These are phyloP conservation scores for Paracoccidioides brasiliensis DNA, from an alignment of 2,329 filamentous ascomycete genomes.

Conservation along the genomic window DNA sequence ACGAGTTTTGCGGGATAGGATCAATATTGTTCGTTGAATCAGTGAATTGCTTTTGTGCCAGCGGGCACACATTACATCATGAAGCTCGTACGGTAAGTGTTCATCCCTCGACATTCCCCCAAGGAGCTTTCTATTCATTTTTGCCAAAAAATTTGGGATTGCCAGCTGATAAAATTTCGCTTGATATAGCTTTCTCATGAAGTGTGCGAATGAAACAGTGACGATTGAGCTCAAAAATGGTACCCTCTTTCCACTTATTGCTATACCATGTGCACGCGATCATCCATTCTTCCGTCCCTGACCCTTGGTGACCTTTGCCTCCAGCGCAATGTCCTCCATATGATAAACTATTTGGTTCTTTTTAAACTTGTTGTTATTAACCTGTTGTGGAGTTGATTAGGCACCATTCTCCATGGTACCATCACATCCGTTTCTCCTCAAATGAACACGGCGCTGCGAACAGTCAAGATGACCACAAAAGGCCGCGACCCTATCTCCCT, in stretches of 20 bases:
- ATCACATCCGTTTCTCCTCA: constrained; percentile 93
- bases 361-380: neutral
- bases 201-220: constrained; percentile 96
- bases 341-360: neutral
- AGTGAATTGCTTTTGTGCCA: neutral
- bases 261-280: constrained; percentile 72
- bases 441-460: constrained; percentile 95
- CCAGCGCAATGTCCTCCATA: too few species aligned
- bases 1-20: neutral
- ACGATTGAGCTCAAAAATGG: constrained; percentile 98
- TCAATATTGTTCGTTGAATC: neutral
- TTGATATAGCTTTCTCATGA: constrained; percentile 79
- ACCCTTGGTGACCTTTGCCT: too few species aligned
- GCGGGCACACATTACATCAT: constrained; percentile 42
- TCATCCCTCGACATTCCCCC: neutral
- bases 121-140: neutral
- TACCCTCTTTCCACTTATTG: constrained; percentile 58
- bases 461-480: constrained; percentile 90
- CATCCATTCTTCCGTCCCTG: neutral
- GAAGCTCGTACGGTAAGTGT: constrained; percentile 87
- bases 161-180: neutral
- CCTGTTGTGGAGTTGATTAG: constrained; percentile 32
- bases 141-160: neutral
- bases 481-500: constrained; percentile 77
- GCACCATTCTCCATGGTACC: constrained; percentile 91